Conservation (phyloP, 345 rosid genomes). For the Aquilaria yunnanensis region DNA sequence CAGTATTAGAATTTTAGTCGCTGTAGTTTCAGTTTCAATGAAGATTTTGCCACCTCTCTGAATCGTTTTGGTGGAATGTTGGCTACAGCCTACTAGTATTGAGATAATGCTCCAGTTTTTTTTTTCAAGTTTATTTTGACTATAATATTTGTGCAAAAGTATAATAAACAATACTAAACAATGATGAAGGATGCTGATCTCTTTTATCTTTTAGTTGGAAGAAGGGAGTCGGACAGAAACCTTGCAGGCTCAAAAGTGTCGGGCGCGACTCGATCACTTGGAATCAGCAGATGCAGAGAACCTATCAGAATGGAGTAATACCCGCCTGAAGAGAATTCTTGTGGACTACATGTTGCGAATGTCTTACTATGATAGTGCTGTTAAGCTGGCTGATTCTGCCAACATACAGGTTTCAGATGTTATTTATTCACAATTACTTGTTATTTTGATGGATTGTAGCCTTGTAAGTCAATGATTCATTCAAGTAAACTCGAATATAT, state of each 20-base stretch:
- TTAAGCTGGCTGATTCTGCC: conserved; percentile 67
- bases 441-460: background rate
- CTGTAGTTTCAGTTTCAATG: too few relatives aligned
- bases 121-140: too few relatives aligned
- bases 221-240: conserved; percentile 75
- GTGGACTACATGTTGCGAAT: conserved; percentile 92
- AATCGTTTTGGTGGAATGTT: too few relatives aligned
- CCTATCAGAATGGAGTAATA: conserved; percentile 67
- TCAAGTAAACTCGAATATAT: background rate
- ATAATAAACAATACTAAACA: background rate
- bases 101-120: too few relatives aligned
- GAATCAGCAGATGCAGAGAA: conserved; percentile 74
- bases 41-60: too few relatives aligned
- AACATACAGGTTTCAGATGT: conserved; percentile 49
- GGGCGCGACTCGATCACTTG: conserved; percentile 84
- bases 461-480: too few relatives aligned
- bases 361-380: conserved; percentile 81
- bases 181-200: too few relatives aligned
- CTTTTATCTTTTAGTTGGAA: conserved; percentile 51
- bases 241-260: conserved; percentile 79
- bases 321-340: conserved; percentile 72
- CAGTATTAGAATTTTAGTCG: too few relatives aligned
- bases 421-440: conserved; percentile 5
- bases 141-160: too few relatives aligned
- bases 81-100: too few relatives aligned